Base-by-base conservation (phyloP, 78 protist species). In the Chrysochromulina tobinii region DNA sequence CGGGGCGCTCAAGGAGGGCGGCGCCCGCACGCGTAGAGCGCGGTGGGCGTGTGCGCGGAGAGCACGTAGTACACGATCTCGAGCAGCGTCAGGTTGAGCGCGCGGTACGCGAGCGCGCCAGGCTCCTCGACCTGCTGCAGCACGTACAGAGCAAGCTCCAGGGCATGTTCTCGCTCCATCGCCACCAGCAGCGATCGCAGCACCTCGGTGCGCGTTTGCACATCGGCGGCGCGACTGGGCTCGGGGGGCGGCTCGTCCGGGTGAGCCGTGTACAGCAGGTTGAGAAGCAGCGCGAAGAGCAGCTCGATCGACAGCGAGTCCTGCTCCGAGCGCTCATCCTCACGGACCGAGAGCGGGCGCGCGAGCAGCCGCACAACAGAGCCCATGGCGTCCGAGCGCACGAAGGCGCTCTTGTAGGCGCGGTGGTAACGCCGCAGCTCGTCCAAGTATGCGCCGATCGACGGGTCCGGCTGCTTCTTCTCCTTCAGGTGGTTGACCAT, bases 11-110 rank as follows among this genome's bases (percentile, higher is more conserved):
- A 38, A 38, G 38, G 38, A 38, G 38, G 38, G 38, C 38, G 38
- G 38, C 18, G n/a, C 73, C 23, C 8, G 1, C 48, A 38, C 73
- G 73, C 73, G 73, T 59, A 59, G 73, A 67, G 27, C 14, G 7
- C 14, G 2, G 5, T 53, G 14, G 53, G 79, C 9, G 2, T 14
- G 20, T 2, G 4, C 9, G 50, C 14, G 64, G 87, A 51, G 51
- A 79, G n/a, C 64, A 54, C 17, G 87, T 54, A 79, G 61, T 79
- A 54, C 9, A 54, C 23, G 23, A 79, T 3, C 61, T 79, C 87
- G 51, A 79, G 61, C 18, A 79, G 87, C 20, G 2, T 79, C 51
- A 79, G 61, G 87, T 79, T 79, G 64, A 59, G 54, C 64, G 87
- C 2, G 25, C 87, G 87, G n/a, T 2, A 4, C 25, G 61, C 48